Evolutionary conservation across 2,329 filamentous ascomycete species (phyloP), one percentile per base, ranked within the genome.

Genomic region (Aspergillus fumigatus): DNA sequence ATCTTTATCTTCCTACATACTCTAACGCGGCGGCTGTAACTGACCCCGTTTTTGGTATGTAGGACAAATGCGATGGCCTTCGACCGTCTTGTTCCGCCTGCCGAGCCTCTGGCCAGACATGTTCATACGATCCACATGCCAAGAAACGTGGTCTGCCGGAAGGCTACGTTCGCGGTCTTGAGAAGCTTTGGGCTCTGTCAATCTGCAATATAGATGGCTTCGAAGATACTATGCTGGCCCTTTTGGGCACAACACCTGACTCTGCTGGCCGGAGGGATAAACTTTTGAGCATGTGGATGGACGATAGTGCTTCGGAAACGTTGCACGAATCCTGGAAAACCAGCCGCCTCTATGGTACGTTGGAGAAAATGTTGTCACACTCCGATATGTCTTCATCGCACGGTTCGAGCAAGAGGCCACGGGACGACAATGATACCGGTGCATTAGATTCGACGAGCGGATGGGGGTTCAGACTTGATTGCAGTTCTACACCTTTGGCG

Each of bases 121-220:
- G 76, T 55, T 73, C 71, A 27, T 79, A 79, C 63, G 73, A 78
- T 52, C 73, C 75, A 11, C 69, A 71, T 54, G 74, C 70, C 50
- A 78, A 77, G 63, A 78, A 78, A 61, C 71, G 76, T 52, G 76
- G 76, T 19, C 62, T 78, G 17, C 76, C 76, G 1, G 76, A 78
- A 60, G 76, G 76, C 40, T 79, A 79, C 65, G 76, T 79, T 32
- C 75, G 76, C 21, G 75, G 75, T 3, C 54, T 79, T 53, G 76
- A 79, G 62, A 78, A 78, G 60, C 66, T 79, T 32, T 78, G 75
- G 74, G 75, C 75, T 6, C 60, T 79, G 26, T 72, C 75, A 7
- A 67, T 77, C 41, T 74, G 71, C 58, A 78, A 77, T 40, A 73
- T 78, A 50, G 71, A 76, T 32, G 76, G 76, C 4, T 70, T 78